Evolutionary conservation across 768 basidiomycete species (phyloP), one percentile per base, ranked within the genome.

Genomic region (Lentinula lateritia): DNA sequence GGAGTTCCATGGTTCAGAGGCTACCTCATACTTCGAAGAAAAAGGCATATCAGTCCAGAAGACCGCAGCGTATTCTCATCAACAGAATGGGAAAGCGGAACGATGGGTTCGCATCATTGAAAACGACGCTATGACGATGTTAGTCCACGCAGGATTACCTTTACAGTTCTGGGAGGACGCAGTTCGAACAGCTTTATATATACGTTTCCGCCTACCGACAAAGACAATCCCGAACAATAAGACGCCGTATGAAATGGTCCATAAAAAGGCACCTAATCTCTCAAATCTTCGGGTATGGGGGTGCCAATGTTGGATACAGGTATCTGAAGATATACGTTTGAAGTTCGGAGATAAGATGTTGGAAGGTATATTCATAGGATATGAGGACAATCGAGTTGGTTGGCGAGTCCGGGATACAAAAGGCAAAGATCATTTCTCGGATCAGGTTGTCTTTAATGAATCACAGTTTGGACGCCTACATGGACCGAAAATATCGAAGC

Each of bases 41-140:
- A 34, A 65, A 28, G 73, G 73, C 6, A 73, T 73, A 56, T 58
- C 34, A 2, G 61, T 67, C 5, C 64, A 69, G 52, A 64, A 66
- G 59, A 76, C 23, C 3, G 23, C 23, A 23, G 23, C 23, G 23
- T 23, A 23, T 23, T 23, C 23, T 23, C 23, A 23, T 2, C 73
- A 79, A 66, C 75, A 80, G 54, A 83, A 82, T 62, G 74, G 77
- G n/a, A 70, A 78, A 5, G 76, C 77, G 1, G 77, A 83, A 62
- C 62, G 73, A 1, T 63, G 65, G 2, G 81, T 81, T 43, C 63
- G 71, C 1, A 74, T 73, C 0, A 66, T 82, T 36, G 62, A 67
- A 0, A 72, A 79, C 20, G 66, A 62, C 16, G 67, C 72, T 5
- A 64, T 61, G 12, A 65, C 73, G 0, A 73, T 80, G 68, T 67